Base-by-base conservation (phyloP, 2,329 filamentous ascomycete species). In the Hirsutella thompsonii region DNA sequence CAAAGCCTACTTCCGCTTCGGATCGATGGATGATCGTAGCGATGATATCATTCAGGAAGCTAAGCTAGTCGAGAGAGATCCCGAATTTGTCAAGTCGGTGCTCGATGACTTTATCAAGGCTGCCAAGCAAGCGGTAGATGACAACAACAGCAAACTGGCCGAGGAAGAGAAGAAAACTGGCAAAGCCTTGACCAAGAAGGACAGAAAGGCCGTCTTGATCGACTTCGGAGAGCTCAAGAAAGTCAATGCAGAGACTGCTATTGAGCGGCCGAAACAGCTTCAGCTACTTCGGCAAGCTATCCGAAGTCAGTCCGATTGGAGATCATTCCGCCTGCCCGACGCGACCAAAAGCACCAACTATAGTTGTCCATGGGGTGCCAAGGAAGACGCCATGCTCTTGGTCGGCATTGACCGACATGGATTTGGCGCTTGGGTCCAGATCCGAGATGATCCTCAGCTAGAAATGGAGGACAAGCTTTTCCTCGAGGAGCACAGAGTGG, bases 381-480 rank as follows among this genome's bases (percentile, higher is more conserved):
- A 83, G 46, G 92, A 98, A 61, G 92, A 98, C 57, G 92, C 87
- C 39, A 98, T 98, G 92, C 79, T 98, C 37, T 83, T 93, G 42
- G 77, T 96, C 33, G 92, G 92, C 44, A 94, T 98, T 48, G 81
- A 88, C 50, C 79, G 83, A 42, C 90, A 98, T 56, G 92, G 92
- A 2, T 96, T 94, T 55, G 93, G 93, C 42, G 89, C 90, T 3
- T 98, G 92, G 92, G 76, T 82, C 2, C 83, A 89, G 51, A 96
- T 98, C 52, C 81, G 92, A 6, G 92, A 98, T 51, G 92, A 98
- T 55, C 66, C 76, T 1, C 88, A 95, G 26, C 75, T 98, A 19
- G 83, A 79, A 8, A 80, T 98, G 66, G 67, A 69, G 2, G 88
- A 94, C 52, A 96, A 95, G 55, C 85, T 96, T 57, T 98, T 94